Base-by-base conservation (phyloP, 106 monocot species). In the Narthecium ossifragum region DNA sequence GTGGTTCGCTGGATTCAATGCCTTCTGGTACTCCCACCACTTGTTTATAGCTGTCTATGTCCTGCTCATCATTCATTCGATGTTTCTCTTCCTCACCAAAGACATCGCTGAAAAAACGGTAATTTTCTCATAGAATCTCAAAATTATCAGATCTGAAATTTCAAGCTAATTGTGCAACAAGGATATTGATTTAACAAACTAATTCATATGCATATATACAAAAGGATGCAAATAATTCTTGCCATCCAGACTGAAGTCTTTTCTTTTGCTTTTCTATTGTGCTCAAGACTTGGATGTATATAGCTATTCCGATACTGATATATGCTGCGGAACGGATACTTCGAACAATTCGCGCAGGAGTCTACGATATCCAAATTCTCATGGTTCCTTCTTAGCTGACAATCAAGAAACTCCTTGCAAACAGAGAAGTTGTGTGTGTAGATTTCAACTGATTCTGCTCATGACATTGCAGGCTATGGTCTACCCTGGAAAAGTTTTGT, bases 11-110 rank as follows among this genome's bases (percentile, higher is more conserved):
- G 58, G 58, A 1, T 58, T 58, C 36, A 58, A 58, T 58, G 58
- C 58, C 17, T 58, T 58, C 14, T 58, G 58, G 58, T 58, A 58
- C 24, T 58, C 58, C 6, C 58, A 58, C 37, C 58, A 58, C 37
- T 13, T 58, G 2, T 58, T 58, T 38, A 38, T 58, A 2, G 39
- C 39, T 6, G 58, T 58, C 58, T 58, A 58, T 22, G 21, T 58
- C 8, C 58, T 58, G 18, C 24, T 58, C 15, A 58, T 58, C 58
- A 58, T 58, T 5, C 58, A 58, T 23, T 34, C 37, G 22, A 58
- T 23, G 7, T 58, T 58, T 13, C 37, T 58, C 18, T 58, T 38
- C 36, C 58, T 58, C 3, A 21, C 17, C 18, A 37, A 38, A 6
- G 39, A 21, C 9, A 38, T 34, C 37, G n/a, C 36, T 38, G 39